Evolutionary conservation across 495 filamentous ascomycete species (phyloP).

Genomic region (Stereocaulon alpinum): DNA sequence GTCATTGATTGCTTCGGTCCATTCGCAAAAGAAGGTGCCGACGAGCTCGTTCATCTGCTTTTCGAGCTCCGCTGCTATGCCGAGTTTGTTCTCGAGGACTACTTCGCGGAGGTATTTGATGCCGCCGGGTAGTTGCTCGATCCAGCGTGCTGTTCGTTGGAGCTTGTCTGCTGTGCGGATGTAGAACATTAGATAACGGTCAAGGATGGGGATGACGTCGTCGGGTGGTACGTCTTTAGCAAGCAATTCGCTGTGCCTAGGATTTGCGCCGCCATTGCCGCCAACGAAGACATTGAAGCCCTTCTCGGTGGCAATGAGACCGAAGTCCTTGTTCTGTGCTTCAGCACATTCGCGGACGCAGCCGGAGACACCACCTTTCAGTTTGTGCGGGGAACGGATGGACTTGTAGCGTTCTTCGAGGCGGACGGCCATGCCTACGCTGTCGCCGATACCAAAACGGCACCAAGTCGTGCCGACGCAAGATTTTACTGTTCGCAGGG

Average conservation of each 20-base stretch:
- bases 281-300: conserved; percentile 93
- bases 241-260: conserved; percentile 75
- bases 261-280: conserved; percentile 87
- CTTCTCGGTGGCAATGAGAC: conserved; percentile 87
- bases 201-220: conserved; percentile 75
- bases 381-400: conserved; percentile 81
- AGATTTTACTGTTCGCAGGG: conserved; percentile 79
- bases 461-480: conserved; percentile 97
- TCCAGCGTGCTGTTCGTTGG: conserved; percentile 86
- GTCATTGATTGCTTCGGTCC: conserved; percentile 73
- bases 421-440: conserved; percentile 91
- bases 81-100: conserved; percentile 79
- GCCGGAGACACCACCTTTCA: conserved; percentile 87
- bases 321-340: conserved; percentile 94
- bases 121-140: conserved; percentile 79
- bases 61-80: conserved; percentile 79
- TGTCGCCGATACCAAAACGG: conserved; percentile 85
- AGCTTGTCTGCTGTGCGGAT: conserved; percentile 94
- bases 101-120: conserved; percentile 78
- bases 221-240: conserved; percentile 83
- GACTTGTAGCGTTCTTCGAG: conserved; percentile 94
- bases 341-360: conserved; percentile 94
- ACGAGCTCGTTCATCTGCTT: conserved; percentile 84
- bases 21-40: conserved; percentile 87
- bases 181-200: conserved; percentile 93